Conservation (phyloP, 306 rosid genomes). For the Casuarina cunninghamiana region DNA sequence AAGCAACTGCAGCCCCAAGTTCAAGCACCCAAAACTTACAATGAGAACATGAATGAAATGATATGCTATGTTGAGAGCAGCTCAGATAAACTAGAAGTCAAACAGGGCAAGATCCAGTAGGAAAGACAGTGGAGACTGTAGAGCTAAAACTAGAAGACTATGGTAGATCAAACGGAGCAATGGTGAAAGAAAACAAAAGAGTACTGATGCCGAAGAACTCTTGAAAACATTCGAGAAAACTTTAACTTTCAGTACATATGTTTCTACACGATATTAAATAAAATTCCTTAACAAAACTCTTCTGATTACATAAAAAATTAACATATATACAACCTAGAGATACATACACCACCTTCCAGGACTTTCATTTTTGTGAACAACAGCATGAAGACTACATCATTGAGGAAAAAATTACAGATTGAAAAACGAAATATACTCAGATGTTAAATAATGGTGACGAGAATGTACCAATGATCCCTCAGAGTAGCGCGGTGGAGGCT, state of each 20-base stretch:
- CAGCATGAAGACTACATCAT: neutral
- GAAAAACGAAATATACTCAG: neutral
- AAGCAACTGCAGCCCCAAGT: neutral
- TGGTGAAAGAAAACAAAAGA: neutral
- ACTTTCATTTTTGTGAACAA: neutral
- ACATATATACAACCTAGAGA: neutral
- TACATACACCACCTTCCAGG: neutral
- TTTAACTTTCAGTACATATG: neutral
- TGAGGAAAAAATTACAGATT: neutral
- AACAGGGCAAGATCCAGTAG: neutral
- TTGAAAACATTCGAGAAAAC: neutral
- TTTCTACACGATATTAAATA: neutral
- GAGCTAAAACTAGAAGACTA: neutral
- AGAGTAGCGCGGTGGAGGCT: slow-evolving; percentile 82
- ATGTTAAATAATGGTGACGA: neutral
- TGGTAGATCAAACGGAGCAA: neutral
- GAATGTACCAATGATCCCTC: slow-evolving; percentile 83
- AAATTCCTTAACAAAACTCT: too few relatives aligned
- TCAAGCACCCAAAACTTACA: neutral
- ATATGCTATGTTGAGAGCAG: neutral
- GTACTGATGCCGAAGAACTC: neutral
- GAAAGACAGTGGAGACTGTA: neutral
- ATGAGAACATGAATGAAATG: neutral
- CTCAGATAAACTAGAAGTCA: neutral
- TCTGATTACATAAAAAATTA: neutral